Percentiles rank a stretch among this genome's conserved stretches.
Evolutionary conservation across 1,284 basidiomycete genomes (phyloP).

Genomic region (Ustilago crameri): DNA sequence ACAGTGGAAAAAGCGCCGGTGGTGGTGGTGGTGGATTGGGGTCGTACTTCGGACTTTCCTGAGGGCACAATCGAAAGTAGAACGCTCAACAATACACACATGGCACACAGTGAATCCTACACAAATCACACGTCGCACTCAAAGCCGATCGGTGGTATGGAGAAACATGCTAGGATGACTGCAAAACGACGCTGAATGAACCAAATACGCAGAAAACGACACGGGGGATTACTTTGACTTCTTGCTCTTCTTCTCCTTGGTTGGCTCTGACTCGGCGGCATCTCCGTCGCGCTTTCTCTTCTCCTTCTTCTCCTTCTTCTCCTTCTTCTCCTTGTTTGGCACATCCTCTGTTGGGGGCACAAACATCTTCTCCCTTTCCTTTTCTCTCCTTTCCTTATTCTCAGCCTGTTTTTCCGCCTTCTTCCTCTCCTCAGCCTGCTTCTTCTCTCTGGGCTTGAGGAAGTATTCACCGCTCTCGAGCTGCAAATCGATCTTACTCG

Average conservation of each 20-base stretch:
- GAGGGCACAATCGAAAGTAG: background rate
- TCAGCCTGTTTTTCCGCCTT: slow-evolving; percentile 53
- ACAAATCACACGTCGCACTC: too few species aligned
- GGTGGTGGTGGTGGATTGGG: slow-evolving; percentile 22
- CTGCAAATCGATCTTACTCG: slow-evolving; percentile 94
- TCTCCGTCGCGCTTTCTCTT: slow-evolving; percentile 19
- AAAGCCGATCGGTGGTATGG: too few species aligned
- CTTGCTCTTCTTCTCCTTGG: slow-evolving; percentile 37
- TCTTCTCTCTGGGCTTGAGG: slow-evolving; percentile 77
- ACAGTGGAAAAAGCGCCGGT: background rate
- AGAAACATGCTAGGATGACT: background rate
- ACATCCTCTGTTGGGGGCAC: slow-evolving; percentile 52
- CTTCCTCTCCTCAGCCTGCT: slow-evolving; percentile 69
- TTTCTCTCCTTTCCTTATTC: slow-evolving; percentile 47
- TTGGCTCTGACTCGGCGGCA: background rate
- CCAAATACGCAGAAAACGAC: background rate
- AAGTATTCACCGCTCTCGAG: slow-evolving; percentile 83
- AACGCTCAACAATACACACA: background rate
- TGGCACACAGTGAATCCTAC: too few species aligned
- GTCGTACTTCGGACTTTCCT: slow-evolving; percentile 28
- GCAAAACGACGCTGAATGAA: too few species aligned
- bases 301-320: slow-evolving; percentile 19
- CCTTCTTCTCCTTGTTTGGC: slow-evolving; percentile 5
- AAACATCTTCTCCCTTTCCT: slow-evolving; percentile 54
- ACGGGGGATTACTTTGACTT: slow-evolving; percentile 16